A percentile compares a stretch with the other conserved stretches of the same genome.
Evolutionary conservation across 2,329 filamentous ascomycete genomes (phyloP).

Genomic region (Bisporella sp.): DNA sequence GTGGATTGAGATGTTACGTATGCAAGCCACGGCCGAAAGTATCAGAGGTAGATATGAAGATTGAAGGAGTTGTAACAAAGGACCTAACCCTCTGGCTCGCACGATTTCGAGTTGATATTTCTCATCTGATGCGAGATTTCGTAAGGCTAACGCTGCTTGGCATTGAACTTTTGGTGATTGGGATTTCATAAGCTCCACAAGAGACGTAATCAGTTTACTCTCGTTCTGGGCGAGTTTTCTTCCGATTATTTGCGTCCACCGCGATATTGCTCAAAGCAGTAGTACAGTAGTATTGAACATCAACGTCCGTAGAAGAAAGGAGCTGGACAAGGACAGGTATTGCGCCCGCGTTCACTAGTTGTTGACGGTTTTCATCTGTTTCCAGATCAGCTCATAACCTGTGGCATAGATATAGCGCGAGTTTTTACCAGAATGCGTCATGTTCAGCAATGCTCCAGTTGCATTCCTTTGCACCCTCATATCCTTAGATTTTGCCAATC

Average conservation of each 20-base stretch:
- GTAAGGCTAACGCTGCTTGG: slow-evolving; percentile 86
- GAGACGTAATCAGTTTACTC: slow-evolving; percentile 81
- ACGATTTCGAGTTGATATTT: slow-evolving; percentile 99
- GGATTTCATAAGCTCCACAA: slow-evolving; percentile 96
- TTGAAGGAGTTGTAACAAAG: slow-evolving; percentile 82
- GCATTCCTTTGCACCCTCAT: slow-evolving; percentile 98
- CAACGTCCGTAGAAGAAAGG: slow-evolving; percentile 85
- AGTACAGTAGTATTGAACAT: slow-evolving; percentile 99
- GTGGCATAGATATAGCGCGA: background rate
- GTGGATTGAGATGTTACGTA: slow-evolving; percentile 98
- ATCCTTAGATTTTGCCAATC: slow-evolving; percentile 92
- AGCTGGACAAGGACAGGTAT: slow-evolving; percentile 96
- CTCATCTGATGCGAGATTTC: slow-evolving; percentile 94
- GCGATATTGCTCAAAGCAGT: slow-evolving; percentile 98
- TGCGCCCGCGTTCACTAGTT: slow-evolving; percentile 94
- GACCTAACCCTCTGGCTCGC: slow-evolving; percentile 74
- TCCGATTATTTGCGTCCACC: slow-evolving; percentile 84
- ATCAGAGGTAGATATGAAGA: slow-evolving; percentile 95
- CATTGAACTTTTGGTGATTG: slow-evolving; percentile 97
- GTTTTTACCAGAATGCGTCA: slow-evolving; percentile 90
- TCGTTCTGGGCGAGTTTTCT: slow-evolving; percentile 89
- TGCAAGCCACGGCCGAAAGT: slow-evolving; percentile 93
- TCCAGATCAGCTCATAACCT: slow-evolving; percentile 9
- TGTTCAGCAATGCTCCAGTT: slow-evolving; percentile 91
- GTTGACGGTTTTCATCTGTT: slow-evolving; percentile 91